Base-by-base conservation (phyloP, 441 rosid genomes). In the Isatis lusitanica region DNA sequence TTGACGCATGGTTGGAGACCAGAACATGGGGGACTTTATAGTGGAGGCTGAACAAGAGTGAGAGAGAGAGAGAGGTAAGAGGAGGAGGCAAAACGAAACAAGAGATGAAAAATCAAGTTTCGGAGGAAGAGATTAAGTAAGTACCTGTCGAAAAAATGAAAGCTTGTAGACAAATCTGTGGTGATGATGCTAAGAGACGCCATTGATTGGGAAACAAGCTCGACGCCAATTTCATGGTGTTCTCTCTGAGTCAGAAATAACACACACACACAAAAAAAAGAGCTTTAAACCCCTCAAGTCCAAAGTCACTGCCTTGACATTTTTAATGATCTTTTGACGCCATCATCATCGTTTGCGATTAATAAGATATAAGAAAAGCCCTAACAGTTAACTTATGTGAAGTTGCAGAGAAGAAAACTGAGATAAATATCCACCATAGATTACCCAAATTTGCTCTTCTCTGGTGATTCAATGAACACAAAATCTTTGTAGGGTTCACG, bases 1-100 rank as follows among this genome's bases (percentile, higher is more conserved):
- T 9, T 82, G 86, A 70, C 86, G 86, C 64, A 56, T 71, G 7
- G 76, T 65, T 64, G 76, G 69, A 52, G 66, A 57, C 70, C 75
- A 69, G 11, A 47, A 46, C 1, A 55, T 35, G 33, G 11, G 66
- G 48, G 72, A 62, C 62, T 73, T 78, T 26, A 53, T 7, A 30
- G 44, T 72, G 15, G 44, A 63, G 16, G 56, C 78, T 78, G 71
- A 56, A 3, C 35, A 67, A 60, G 62, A 50, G 63, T 4, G 9
- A 35, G 24, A 21, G 40, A 46, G 47, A 44, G 0, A 51, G 11
- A 70, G 62, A 21, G 57, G 51, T 68, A 8, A 68, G 64, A 44
- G 31, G 50, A 74, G 35, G 36, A 35, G 42, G 55, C 35, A 24
- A 63, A 7, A 50, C 30, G 12, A 57, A 46, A 40, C 33, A n/a